phyloP scores from a whole-genome alignment of 306 rosid genomes.

The Adenanthera pavonina region DNA sequence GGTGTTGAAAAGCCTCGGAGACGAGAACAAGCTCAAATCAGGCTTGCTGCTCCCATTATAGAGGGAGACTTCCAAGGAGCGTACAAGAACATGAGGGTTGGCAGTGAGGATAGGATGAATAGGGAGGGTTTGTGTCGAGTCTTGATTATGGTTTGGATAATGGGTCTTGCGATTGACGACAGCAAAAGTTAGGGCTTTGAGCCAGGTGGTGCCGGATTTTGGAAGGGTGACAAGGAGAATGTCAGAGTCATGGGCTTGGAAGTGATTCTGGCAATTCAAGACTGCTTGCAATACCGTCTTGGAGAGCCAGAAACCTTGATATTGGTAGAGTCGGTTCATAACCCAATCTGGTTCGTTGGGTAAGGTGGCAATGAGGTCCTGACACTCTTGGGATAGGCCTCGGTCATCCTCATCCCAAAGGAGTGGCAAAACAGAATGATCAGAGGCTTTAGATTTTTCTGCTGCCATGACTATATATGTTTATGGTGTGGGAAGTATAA shows the following conservation, averaged over 20 bases:
- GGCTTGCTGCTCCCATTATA: conserved; percentile 3
- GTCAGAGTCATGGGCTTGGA: conserved; percentile 16
- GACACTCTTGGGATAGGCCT: conserved; percentile 33
- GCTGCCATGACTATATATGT: not conserved
- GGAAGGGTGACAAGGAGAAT: conserved; percentile 46
- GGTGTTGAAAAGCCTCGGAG: conserved; percentile 22
- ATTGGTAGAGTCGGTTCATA: too few species aligned
- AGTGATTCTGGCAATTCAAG: conserved; percentile 27
- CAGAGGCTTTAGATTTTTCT: too few species aligned
- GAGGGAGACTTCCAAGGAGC: conserved; percentile 41
- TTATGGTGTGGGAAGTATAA: too few species aligned
- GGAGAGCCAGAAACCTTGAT: conserved; percentile 35
- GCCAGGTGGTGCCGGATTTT: conserved; percentile 59
- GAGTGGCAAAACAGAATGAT: too few species aligned
- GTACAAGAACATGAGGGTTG: conserved; percentile 29
- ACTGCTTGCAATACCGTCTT: conserved; percentile 41
- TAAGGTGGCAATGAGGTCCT: not conserved
- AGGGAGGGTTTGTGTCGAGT: not conserved
- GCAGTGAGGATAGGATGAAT: conserved; percentile 40
- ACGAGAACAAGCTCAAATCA: conserved; percentile 10
- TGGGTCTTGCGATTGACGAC: conserved; percentile 28
- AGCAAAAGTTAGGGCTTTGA: conserved; percentile 45
- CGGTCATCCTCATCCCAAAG: not conserved
- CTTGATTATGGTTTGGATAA: not conserved
- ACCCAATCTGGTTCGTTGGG: too few species aligned